Evolutionary conservation across 169 alveolate species (phyloP).

Genomic region (Plasmodium fragile): DNA sequence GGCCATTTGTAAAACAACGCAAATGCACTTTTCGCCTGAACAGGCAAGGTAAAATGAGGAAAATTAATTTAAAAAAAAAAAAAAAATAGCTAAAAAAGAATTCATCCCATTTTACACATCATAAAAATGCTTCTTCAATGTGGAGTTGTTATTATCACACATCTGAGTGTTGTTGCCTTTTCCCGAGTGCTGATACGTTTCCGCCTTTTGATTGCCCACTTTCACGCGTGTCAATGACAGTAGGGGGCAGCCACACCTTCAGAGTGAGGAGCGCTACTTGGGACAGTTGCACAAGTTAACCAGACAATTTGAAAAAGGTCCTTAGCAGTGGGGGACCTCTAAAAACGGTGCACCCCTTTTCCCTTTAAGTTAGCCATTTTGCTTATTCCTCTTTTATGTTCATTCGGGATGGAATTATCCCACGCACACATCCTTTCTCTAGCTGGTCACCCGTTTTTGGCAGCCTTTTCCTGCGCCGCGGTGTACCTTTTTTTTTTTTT

Average conservation of each 20-base stretch:
- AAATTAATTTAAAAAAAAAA: neutral
- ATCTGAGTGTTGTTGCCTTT: neutral
- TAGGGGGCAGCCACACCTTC: neutral
- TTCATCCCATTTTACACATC: neutral
- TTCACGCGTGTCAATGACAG: neutral
- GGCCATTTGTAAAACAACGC: neutral
- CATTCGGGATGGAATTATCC: neutral
- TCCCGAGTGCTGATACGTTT: neutral
- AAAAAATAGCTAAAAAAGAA: neutral
- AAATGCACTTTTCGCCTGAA: neutral
- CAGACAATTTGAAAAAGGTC: neutral
- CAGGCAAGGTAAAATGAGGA: neutral
- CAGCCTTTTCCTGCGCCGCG: neutral
- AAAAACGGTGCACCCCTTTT: neutral
- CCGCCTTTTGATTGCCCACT: neutral
- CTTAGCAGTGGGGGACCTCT: neutral
- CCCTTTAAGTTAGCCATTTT: neutral
- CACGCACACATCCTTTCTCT: neutral
- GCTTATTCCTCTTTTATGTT: neutral
- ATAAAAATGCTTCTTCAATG: neutral
- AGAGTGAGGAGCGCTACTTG: neutral
- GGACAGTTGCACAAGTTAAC: neutral
- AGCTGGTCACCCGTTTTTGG: neutral
- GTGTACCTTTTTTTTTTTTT: neutral
- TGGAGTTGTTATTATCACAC: neutral